These are phyloP conservation scores for Gautieria morchelliformis DNA, from an alignment of 768 basidiomycete species.

Conservation along the genomic window DNA sequence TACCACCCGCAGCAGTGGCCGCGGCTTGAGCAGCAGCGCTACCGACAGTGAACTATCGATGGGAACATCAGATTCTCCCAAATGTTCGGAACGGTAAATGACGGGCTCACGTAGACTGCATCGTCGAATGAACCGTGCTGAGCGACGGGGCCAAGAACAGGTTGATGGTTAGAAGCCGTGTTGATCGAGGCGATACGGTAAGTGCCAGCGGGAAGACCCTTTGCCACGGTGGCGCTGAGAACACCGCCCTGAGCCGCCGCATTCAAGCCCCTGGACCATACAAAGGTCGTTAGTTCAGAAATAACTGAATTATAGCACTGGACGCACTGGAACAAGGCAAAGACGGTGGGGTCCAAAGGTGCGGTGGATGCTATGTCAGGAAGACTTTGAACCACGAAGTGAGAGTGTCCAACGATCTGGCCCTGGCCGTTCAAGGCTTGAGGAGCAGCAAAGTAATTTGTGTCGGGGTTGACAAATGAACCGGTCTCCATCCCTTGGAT, in stretches of 20 bases:
- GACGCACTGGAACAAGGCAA: constrained; percentile 43
- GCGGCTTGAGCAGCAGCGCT: constrained; percentile 14
- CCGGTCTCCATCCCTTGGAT: constrained; percentile 40
- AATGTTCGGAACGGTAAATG: constrained; percentile 3
- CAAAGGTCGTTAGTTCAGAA: neutral
- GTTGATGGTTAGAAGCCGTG: constrained; percentile 48
- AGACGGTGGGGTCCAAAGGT: constrained; percentile 39
- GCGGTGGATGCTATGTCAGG: constrained; percentile 33
- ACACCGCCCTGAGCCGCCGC: constrained; percentile 34
- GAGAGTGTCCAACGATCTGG: constrained; percentile 46
- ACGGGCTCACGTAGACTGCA: constrained; percentile 41
- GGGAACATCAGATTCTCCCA: constrained; percentile 1
- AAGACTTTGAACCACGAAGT: constrained; percentile 46
- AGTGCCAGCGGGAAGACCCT: constrained; percentile 46
- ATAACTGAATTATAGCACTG: neutral
- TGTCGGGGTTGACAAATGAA: constrained; percentile 45
- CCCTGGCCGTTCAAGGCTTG: constrained; percentile 43
- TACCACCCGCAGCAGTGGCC: constrained; percentile 9
- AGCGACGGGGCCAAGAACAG: constrained; percentile 45
- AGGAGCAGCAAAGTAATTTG: constrained; percentile 48
- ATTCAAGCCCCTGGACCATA: constrained; percentile 31
- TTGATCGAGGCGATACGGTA: constrained; percentile 56
- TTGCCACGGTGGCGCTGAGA: constrained; percentile 39
- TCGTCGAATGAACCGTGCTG: constrained; percentile 57
- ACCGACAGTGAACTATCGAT: constrained; percentile 25